Evolutionary conservation across 768 basidiomycete species (phyloP).

Genomic region (Suillus americanus): DNA sequence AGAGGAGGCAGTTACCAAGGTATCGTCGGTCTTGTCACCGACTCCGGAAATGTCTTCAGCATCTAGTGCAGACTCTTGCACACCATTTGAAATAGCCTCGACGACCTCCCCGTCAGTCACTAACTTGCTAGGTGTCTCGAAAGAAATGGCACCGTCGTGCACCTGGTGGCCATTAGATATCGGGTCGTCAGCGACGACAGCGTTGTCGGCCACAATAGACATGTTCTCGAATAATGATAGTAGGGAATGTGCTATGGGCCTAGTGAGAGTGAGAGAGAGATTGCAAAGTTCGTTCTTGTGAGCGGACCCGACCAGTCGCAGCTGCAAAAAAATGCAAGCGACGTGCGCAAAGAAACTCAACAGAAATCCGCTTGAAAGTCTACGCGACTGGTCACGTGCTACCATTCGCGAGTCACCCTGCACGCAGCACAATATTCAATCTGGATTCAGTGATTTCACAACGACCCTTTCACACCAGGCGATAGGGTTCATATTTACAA

Average conservation of each 20-base stretch:
- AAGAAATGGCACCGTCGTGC: neutral
- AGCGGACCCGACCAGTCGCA: conserved; percentile 6
- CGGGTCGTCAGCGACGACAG: conserved; percentile 4
- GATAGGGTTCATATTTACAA: neutral
- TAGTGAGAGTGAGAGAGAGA: neutral
- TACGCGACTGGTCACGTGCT: conserved; percentile 10
- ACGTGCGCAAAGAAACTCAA: conserved; percentile 3
- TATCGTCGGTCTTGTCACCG: neutral
- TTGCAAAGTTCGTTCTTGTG: neutral
- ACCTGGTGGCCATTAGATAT: conserved; percentile 9
- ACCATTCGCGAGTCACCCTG: neutral
- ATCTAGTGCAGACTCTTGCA: neutral
- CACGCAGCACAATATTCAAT: too few relatives aligned
- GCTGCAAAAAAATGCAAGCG: conserved; percentile 9
- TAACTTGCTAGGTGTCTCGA: neutral
- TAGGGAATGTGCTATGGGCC: conserved; percentile 11
- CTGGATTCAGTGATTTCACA: neutral
- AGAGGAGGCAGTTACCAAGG: neutral
- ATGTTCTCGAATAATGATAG: conserved; percentile 11
- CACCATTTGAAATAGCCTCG: neutral
- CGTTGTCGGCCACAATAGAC: conserved; percentile 5
- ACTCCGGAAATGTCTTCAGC: neutral
- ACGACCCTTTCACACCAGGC: neutral
- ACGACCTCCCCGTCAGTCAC: neutral
- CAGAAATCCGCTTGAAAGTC: conserved; percentile 6